phyloP scores from a whole-genome alignment of 306 rosid species.

The Cucumis melo region DNA sequence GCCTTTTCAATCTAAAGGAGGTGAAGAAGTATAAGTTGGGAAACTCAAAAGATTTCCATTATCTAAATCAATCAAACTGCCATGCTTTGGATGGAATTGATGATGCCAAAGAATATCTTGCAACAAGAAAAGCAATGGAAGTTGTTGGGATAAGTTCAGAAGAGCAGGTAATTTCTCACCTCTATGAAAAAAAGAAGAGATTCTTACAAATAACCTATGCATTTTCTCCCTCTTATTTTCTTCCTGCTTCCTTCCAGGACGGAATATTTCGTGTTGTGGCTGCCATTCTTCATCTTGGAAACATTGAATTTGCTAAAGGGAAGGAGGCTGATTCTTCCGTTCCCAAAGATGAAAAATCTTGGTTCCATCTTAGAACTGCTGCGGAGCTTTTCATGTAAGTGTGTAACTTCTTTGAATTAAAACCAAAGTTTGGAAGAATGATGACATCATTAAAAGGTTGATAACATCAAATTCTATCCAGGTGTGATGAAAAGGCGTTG shows the following conservation, averaged over 20 bases:
- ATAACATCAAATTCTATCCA: conserved; percentile 17
- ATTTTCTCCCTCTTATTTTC: background rate
- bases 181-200: conserved; percentile 6
- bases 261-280: conserved; percentile 98
- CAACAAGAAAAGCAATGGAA: conserved; percentile 88
- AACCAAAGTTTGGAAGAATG: conserved; percentile 11
- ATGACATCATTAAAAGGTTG: conserved; percentile 9
- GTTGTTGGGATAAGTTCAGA: conserved; percentile 80
- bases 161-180: conserved; percentile 57
- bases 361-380: conserved; percentile 69
- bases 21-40: conserved; percentile 73
- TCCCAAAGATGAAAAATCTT: conserved; percentile 88
- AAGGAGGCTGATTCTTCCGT: conserved; percentile 72
- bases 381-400: conserved; percentile 86
- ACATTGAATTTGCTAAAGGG: conserved; percentile 91
- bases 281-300: conserved; percentile 92
- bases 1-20: conserved; percentile 37
- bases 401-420: conserved; percentile 14
- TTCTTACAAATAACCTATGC: conserved; percentile 10
- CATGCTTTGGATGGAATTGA: conserved; percentile 74
- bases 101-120: conserved; percentile 66
- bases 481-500: conserved; percentile 92
- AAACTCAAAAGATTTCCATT: conserved; percentile 72
- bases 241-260: conserved; percentile 35
- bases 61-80: conserved; percentile 84